Base-by-base conservation (phyloP, 192 early-diverging fungal genomes). In the Coemansia sp. region DNA sequence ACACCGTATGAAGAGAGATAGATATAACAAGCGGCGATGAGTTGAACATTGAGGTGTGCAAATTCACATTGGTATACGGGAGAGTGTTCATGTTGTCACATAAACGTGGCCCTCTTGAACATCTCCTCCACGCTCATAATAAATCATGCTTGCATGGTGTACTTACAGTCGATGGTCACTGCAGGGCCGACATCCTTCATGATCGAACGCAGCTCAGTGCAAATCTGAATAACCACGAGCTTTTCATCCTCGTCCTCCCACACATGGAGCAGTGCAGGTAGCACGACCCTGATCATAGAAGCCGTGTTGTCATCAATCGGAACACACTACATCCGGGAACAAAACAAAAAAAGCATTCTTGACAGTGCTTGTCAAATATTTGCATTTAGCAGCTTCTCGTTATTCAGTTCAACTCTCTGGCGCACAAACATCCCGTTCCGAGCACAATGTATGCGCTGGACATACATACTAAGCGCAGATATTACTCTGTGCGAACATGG, bases 171-270 rank as follows among this genome's bases (percentile, higher is more conserved):
- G 56, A 81, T 66, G 10, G 67, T 72, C 43, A 67, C 70, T 6
- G 83, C 87, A 10, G 93, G 93, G 17, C 93, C 93, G 57, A 92
- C 87, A 17, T 85, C 76, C 63, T 87, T 88, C 59, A 95, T 77
- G 41, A 85, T 82, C 33, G 88, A 86, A 20, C 85, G 80, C 41
- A 93, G 72, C 74, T 92, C 90, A 58, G 84, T 84, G 76, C 90
- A 90, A 32, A 91, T 77, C 62, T 94, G 91, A 38, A 89, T 85
- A 62, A 93, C 92, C 29, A 96, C 91, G 72, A 76, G 69, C 84
- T 87, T 90, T 63, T 93, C 89, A 63, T 93, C 91, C 70, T 96
- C 94, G 1, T 93, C 89, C 20, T 84, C 80, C 87, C 92, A 89
- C 71, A 94, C 83, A 20, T 66, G 36, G 48, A 93, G 67, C 57